These are phyloP conservation scores for Cucumis hystrix DNA, from an alignment of 306 rosid species.

Conservation along the genomic window DNA sequence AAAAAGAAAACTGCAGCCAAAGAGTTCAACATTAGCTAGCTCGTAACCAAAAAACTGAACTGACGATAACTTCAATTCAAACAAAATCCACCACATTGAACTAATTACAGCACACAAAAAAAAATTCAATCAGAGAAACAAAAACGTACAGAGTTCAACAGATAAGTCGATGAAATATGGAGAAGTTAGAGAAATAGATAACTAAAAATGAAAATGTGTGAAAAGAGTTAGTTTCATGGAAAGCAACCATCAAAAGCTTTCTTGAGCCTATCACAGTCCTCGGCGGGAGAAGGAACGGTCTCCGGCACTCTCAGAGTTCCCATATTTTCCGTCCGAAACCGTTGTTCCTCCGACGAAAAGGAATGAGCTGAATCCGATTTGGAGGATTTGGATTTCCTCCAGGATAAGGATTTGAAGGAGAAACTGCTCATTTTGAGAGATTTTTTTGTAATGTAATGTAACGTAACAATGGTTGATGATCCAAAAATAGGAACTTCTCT, in stretches of 20 bases:
- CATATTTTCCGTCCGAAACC: conserved; percentile 18
- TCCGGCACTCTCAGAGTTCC: conserved; percentile 56
- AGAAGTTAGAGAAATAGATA: neutral
- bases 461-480: neutral
- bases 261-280: conserved; percentile 53
- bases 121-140: neutral
- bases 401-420: neutral
- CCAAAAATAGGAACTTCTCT: neutral
- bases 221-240: neutral
- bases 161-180: neutral
- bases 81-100: neutral
- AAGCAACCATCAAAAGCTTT: conserved; percentile 60
- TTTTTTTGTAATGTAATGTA: neutral
- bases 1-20: neutral
- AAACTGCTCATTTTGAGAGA: conserved; percentile 9
- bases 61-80: neutral
- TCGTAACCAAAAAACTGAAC: neutral
- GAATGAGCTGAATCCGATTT: conserved; percentile 6
- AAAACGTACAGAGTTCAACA: neutral
- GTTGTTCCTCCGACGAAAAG: neutral
- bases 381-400: conserved; percentile 1
- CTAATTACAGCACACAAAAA: neutral
- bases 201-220: neutral
- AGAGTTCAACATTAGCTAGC: neutral
- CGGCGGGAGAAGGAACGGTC: conserved; percentile 53